These are phyloP conservation scores for Candida maris DNA, from an alignment of 805 yeast genomes.

Conservation along the genomic window DNA sequence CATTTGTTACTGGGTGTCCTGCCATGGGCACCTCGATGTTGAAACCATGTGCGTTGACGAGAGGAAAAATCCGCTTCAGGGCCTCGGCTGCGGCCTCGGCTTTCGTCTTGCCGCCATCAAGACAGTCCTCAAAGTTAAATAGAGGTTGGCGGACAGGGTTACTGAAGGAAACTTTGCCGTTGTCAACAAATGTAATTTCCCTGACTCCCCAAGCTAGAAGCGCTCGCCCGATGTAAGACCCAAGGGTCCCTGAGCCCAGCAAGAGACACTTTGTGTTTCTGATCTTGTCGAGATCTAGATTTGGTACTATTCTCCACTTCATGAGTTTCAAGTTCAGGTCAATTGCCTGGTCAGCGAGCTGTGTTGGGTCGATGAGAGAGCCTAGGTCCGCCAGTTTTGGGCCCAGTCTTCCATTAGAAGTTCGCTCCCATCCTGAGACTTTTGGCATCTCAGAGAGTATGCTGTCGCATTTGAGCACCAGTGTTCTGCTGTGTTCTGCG, in stretches of 20 bases:
- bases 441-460: conserved; percentile 32
- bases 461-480: conserved; percentile 19
- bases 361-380: conserved; percentile 71
- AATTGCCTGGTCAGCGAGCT: conserved; percentile 86
- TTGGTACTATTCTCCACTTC: conserved; percentile 96
- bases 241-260: conserved; percentile 96
- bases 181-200: conserved; percentile 83
- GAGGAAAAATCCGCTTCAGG: conserved; percentile 72
- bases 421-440: conserved; percentile 89
- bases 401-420: conserved; percentile 62
- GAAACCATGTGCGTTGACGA: conserved; percentile 61
- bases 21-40: conserved; percentile 88
- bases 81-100: conserved; percentile 76
- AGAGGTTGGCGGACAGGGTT: conserved; percentile 96
- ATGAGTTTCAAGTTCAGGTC: conserved; percentile 86
- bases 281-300: conserved; percentile 64
- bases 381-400: conserved; percentile 86
- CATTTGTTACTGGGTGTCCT: conserved; percentile 78
- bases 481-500: conserved; percentile 24
- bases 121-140: conserved; percentile 76
- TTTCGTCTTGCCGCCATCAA: conserved; percentile 69
- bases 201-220: conserved; percentile 94
- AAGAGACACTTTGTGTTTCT: conserved; percentile 61
- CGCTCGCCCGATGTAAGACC: conserved; percentile 84
- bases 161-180: conserved; percentile 82